phyloP scores from a whole-genome alignment of 73 alveolate genomes.

The Tetrahymena elliotti region DNA sequence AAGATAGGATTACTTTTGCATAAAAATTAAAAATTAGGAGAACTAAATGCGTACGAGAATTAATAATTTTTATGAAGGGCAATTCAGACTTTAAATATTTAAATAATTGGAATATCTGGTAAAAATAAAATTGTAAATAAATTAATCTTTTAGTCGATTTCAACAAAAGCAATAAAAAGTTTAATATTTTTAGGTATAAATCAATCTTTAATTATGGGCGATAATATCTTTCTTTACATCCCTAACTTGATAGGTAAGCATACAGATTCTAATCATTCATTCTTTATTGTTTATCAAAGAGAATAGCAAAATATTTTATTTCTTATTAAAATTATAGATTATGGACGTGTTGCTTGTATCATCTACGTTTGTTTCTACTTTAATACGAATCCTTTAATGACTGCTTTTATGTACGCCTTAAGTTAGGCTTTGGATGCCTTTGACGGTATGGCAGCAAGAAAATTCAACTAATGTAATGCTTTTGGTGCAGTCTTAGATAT shows the following conservation, averaged over 20 bases:
- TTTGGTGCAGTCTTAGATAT: conserved; percentile 43
- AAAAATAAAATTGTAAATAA: not conserved
- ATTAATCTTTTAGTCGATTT: not conserved
- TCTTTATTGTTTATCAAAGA: not conserved
- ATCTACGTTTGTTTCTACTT: not conserved
- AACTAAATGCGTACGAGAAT: not conserved
- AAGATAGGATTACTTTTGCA: too few relatives aligned
- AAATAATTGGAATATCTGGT: not conserved
- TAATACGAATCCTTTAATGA: not conserved
- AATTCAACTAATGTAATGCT: conserved; percentile 16
- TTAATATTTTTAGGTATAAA: not conserved
- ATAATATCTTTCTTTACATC: not conserved
- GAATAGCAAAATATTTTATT: not conserved
- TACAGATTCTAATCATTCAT: not conserved
- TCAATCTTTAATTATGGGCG: not conserved
- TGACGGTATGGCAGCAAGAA: conserved; percentile 47
- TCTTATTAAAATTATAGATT: not conserved
- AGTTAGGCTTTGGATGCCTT: conserved; percentile 27
- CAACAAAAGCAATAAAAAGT: not conserved
- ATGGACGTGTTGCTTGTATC: not conserved
- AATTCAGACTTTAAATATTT: not conserved
- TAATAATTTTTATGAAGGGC: too few relatives aligned
- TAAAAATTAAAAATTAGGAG: not conserved
- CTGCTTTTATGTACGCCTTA: conserved; percentile 27
- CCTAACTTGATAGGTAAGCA: not conserved